A percentile compares a stretch with the other conserved stretches of the same genome.
Evolutionary conservation across 345 rosid genomes (phyloP).

Genomic region (Heritiera littoralis): DNA sequence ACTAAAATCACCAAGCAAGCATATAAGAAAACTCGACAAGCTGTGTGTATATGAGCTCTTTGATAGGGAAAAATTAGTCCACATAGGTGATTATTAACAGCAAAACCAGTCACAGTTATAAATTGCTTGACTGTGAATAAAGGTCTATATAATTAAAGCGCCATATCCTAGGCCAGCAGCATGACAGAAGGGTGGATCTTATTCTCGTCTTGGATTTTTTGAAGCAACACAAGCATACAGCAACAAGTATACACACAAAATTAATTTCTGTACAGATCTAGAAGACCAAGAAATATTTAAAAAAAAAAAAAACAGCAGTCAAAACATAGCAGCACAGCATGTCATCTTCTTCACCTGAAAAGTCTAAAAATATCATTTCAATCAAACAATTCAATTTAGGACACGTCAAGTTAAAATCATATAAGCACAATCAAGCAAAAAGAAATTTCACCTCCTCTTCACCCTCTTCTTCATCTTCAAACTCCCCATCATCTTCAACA

Average conservation of each 20-base stretch:
- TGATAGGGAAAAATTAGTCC: not conserved
- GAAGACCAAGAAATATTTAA: not conserved
- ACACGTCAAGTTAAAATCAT: not conserved
- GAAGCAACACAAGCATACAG: not conserved
- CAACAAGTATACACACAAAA: not conserved
- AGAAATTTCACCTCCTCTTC: slow-evolving; percentile 65
- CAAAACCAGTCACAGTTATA: not conserved
- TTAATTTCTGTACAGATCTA: not conserved
- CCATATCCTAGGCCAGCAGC: not conserved
- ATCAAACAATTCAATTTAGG: not conserved
- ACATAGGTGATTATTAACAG: not conserved
- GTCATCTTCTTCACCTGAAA: not conserved
- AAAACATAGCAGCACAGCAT: not conserved
- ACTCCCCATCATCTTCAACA: slow-evolving; percentile 46
- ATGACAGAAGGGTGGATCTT: not conserved
- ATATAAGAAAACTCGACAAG: not conserved
- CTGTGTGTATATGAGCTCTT: not conserved
- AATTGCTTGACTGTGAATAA: not conserved
- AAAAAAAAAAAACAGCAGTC: not conserved
- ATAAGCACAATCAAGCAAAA: not conserved
- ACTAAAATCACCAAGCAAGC: not conserved
- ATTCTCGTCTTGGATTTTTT: not conserved
- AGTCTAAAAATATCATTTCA: not conserved
- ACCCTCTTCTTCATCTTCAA: slow-evolving; percentile 48
- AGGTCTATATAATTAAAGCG: not conserved